phyloP scores from a whole-genome alignment of 2,329 filamentous ascomycete genomes.

The Metarhizium humberi region DNA sequence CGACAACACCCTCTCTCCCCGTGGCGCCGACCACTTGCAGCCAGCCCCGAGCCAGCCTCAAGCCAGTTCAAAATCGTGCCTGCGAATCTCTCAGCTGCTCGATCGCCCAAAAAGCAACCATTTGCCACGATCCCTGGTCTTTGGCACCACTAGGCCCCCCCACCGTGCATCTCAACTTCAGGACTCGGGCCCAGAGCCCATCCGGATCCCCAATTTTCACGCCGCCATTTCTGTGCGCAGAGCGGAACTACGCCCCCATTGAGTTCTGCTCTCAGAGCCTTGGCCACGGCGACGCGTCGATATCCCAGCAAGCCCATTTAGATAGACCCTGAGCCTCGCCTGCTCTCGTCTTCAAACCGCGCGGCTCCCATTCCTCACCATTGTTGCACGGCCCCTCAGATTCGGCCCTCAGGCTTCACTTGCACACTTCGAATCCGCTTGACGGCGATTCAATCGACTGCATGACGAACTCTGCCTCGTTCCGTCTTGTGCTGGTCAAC shows the following conservation, averaged over 20 bases:
- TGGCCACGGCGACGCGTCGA: too few relatives aligned
- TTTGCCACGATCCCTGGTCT: neutral
- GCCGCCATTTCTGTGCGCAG: neutral
- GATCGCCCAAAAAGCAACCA: neutral
- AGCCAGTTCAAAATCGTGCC: neutral
- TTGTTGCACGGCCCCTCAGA: neutral
- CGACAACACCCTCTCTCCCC: too few relatives aligned
- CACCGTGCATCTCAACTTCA: neutral
- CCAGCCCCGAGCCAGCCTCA: neutral
- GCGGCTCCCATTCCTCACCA: neutral
- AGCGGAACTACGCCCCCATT: neutral
- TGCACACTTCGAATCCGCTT: neutral
- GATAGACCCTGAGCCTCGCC: conserved; percentile 4
- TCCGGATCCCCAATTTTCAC: neutral
- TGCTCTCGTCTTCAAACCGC: neutral
- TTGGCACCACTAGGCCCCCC: neutral
- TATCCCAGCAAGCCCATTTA: neutral
- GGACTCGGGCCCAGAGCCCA: neutral
- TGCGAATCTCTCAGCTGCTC: neutral
- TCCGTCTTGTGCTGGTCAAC: neutral
- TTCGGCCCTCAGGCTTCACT: neutral
- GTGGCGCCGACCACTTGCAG: neutral
- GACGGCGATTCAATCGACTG: neutral
- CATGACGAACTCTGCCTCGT: neutral
- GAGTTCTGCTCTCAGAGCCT: neutral